Evolutionary conservation across 148 eudicot genomes (phyloP).

Genomic region (Chenopodium berlandieri): DNA sequence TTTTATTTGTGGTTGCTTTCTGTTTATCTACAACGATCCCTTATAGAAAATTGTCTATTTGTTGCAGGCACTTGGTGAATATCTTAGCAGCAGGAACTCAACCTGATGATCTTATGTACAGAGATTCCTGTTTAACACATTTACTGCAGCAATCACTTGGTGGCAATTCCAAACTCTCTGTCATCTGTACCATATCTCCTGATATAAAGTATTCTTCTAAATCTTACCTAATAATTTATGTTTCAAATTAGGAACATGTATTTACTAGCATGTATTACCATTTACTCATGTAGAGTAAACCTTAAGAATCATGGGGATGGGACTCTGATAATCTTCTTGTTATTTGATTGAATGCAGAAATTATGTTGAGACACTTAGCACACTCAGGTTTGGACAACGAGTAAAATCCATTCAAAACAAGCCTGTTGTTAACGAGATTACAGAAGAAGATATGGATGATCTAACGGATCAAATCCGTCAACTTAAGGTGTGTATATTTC

Average conservation of each 20-base stretch:
- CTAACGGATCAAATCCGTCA: conserved; percentile 90
- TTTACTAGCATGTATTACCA: not conserved
- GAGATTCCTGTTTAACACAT: conserved; percentile 70
- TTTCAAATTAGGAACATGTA: not conserved
- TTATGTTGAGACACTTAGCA: conserved; percentile 73
- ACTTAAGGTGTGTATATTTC: conserved; percentile 57
- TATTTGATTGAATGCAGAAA: conserved; percentile 41
- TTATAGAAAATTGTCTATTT: conserved; percentile 4
- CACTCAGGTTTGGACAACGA: conserved; percentile 81
- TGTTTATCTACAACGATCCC: not conserved
- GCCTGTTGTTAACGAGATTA: conserved; percentile 88
- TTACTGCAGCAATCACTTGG: conserved; percentile 81
- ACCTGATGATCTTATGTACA: conserved; percentile 51
- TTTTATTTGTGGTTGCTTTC: not conserved
- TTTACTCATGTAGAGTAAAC: not conserved
- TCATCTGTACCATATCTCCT: conserved; percentile 73
- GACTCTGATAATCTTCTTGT: conserved; percentile 4
- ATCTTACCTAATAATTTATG: conserved; percentile 5
- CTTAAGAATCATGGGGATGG: not conserved
- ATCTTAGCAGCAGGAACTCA: conserved; percentile 53
- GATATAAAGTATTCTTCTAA: conserved; percentile 53
- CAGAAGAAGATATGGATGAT: conserved; percentile 94
- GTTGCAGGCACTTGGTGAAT: conserved; percentile 74
- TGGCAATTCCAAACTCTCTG: conserved; percentile 80
- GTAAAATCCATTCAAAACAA: conserved; percentile 61